Percentiles rank a stretch among this genome's conserved stretches.
Conservation (phyloP, 2,329 filamentous ascomycete genomes). For the Penicillium sp. region DNA sequence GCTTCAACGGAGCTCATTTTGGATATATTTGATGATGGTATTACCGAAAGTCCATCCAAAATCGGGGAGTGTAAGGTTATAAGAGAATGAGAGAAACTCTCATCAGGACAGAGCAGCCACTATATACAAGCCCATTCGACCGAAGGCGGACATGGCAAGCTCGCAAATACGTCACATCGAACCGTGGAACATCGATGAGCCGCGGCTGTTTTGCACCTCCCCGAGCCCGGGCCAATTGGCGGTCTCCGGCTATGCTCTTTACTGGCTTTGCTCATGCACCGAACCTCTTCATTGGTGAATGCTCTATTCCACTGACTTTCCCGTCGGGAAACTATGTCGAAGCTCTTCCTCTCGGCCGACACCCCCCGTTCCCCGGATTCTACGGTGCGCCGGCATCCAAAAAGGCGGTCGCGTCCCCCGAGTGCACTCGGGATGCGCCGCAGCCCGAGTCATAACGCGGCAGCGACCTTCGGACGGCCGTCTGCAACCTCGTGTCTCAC, state of each 20-base stretch:
- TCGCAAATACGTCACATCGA: conserved; percentile 20
- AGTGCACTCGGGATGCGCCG: conserved; percentile 21
- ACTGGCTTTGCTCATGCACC: background rate
- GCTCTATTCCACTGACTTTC: conserved; percentile 9
- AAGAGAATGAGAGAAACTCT: background rate
- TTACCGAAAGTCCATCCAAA: background rate
- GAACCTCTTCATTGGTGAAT: background rate
- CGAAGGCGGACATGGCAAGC: conserved; percentile 19
- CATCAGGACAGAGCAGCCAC: background rate
- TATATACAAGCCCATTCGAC: conserved; percentile 23
- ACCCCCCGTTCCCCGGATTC: conserved; percentile 14
- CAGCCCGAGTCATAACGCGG: conserved; percentile 16
- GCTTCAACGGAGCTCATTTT: conserved; percentile 69
- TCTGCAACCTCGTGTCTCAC: conserved; percentile 2
- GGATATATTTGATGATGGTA: background rate
- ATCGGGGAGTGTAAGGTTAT: background rate
- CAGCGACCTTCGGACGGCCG: conserved; percentile 5
- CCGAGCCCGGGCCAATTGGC: conserved; percentile 10
- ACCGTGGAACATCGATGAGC: conserved; percentile 5
- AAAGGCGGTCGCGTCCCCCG: conserved; percentile 1
- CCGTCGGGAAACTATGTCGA: conserved; percentile 22
- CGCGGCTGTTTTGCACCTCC: conserved; percentile 18
- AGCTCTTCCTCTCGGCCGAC: conserved; percentile 26
- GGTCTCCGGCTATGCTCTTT: conserved; percentile 4
- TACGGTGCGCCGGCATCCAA: background rate